phyloP scores from a whole-genome alignment of 495 filamentous ascomycete genomes.

The Aspergillus taichungensis region DNA sequence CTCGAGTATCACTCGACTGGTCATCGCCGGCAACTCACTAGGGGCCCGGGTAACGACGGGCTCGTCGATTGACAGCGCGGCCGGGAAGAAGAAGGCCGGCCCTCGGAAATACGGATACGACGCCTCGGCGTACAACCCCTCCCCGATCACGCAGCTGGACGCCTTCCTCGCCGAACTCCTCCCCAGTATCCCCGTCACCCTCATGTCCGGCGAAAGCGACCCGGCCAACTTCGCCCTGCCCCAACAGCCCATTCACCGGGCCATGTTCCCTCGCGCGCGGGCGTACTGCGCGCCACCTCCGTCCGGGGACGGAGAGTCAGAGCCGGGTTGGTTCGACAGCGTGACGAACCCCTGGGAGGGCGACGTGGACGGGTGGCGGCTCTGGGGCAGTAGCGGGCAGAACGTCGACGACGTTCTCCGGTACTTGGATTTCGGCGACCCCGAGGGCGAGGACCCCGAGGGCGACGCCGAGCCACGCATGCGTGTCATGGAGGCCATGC shows the following conservation, averaged over 20 bases:
- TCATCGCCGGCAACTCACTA: slow-evolving; percentile 89
- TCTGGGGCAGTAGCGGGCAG: slow-evolving; percentile 82
- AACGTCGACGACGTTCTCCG: slow-evolving; percentile 90
- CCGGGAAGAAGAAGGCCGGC: slow-evolving; percentile 33
- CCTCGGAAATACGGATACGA: slow-evolving; percentile 94
- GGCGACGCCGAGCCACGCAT: slow-evolving; percentile 55
- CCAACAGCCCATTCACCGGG: slow-evolving; percentile 74
- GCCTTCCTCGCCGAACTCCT: slow-evolving; percentile 71
- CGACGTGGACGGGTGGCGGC: slow-evolving; percentile 75
- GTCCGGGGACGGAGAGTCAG: slow-evolving; percentile 35
- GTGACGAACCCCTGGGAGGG: slow-evolving; percentile 93
- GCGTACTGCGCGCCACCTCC: slow-evolving; percentile 48
- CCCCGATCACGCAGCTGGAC: slow-evolving; percentile 76
- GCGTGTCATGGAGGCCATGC: slow-evolving; percentile 83
- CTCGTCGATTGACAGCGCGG: slow-evolving; percentile 25
- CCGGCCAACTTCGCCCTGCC: slow-evolving; percentile 74
- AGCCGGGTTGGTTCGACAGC: slow-evolving; percentile 72
- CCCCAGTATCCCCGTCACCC: slow-evolving; percentile 69
- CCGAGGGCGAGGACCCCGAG: slow-evolving; percentile 15
- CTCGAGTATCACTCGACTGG: slow-evolving; percentile 67
- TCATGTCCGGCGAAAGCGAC: slow-evolving; percentile 67
- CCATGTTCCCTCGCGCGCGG: slow-evolving; percentile 69
- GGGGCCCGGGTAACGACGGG: slow-evolving; percentile 40
- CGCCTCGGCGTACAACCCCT: slow-evolving; percentile 71
- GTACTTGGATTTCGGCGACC: slow-evolving; percentile 52